Evolutionary conservation across 306 rosid genomes (phyloP).

Genomic region (Glycyrrhiza uralensis): DNA sequence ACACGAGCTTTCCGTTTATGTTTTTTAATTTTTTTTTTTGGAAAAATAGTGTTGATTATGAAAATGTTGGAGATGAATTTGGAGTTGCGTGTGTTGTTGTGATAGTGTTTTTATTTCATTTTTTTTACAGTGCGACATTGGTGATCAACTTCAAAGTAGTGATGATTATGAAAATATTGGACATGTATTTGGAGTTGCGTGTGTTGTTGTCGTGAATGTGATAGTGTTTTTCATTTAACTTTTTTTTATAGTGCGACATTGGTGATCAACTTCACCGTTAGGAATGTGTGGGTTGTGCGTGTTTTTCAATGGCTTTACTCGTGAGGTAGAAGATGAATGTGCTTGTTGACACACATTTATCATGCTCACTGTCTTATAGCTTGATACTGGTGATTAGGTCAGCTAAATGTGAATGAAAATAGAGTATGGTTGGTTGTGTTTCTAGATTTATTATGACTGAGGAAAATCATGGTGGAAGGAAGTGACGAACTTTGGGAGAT

Average conservation of each 20-base stretch:
- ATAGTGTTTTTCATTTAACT: background rate
- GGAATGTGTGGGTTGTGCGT: background rate
- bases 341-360: background rate
- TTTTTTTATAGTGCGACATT: conserved; percentile 4
- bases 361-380: background rate
- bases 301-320: background rate
- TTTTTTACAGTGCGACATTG: background rate
- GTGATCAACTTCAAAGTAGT: background rate
- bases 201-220: conserved; percentile 12
- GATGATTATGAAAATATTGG: conserved; percentile 11
- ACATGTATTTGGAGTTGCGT: background rate
- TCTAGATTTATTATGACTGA: background rate
- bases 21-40: background rate
- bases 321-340: background rate
- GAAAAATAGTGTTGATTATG: conserved; percentile 5
- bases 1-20: background rate
- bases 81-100: conserved; percentile 17
- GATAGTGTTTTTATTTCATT: background rate
- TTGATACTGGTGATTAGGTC: background rate
- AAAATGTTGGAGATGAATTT: background rate
- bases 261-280: background rate
- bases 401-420: conserved; percentile 2
- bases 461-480: background rate
- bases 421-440: background rate
- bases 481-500: background rate